Evolutionary conservation across 768 basidiomycete species (phyloP).

Genomic region (Kwoniella pini): DNA sequence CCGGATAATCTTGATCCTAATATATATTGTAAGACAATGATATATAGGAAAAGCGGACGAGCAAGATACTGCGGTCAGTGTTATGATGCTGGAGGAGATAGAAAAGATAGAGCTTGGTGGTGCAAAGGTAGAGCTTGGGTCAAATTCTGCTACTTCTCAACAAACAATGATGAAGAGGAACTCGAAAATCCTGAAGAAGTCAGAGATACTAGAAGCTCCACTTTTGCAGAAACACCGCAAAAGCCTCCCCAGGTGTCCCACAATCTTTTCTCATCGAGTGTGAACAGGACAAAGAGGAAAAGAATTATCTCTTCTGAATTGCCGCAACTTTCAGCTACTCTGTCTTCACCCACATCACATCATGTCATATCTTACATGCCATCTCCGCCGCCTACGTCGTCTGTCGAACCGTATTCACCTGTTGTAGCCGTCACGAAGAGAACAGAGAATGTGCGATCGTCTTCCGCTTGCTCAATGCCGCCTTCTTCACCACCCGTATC

Average conservation of each 20-base stretch:
- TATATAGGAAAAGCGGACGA: conserved; percentile 4
- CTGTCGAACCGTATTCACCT: conserved; percentile 12
- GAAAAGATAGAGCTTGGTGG: conserved; percentile 20
- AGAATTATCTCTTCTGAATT: neutral
- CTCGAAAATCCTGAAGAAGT: neutral
- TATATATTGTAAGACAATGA: neutral
- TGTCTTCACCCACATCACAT: neutral
- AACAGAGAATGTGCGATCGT: neutral
- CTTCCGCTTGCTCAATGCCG: conserved; percentile 17
- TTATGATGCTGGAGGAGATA: neutral
- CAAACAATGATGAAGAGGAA: neutral
- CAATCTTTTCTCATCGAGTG: neutral
- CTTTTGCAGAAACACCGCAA: neutral
- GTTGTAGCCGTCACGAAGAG: conserved; percentile 2
- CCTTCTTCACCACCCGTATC: conserved; percentile 20
- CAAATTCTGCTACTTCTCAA: conserved; percentile 15
- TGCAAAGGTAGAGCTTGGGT: conserved; percentile 25
- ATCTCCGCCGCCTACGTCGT: conserved; percentile 16
- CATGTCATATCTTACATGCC: neutral
- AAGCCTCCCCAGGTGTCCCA: no score
- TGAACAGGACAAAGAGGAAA: neutral
- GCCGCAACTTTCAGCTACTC: neutral
- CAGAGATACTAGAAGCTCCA: neutral
- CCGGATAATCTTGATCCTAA: conserved; percentile 6
- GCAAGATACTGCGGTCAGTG: conserved; percentile 14